Percentiles rank a stretch among this genome's conserved stretches.
Evolutionary conservation across 2,329 filamentous ascomycete species (phyloP).

Genomic region (Monilinia fructicola): DNA sequence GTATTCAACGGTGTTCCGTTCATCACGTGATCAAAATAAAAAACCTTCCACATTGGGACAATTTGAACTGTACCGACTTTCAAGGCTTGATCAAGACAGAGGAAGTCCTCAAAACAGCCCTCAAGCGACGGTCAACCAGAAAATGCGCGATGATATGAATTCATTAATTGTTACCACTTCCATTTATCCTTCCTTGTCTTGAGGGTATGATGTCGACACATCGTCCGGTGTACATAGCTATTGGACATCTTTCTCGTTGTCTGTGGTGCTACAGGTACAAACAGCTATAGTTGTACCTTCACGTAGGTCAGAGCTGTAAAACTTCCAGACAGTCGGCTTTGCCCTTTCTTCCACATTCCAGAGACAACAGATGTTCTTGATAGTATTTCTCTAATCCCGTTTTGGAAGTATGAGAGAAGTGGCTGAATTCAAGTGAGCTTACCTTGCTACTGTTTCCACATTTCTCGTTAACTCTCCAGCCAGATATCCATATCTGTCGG

Average conservation of each 20-base stretch:
- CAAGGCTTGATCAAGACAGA: not conserved
- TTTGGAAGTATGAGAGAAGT: not conserved
- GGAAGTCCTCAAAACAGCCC: not conserved
- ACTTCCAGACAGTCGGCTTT: not conserved
- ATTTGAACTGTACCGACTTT: not conserved
- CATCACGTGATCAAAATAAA: not conserved
- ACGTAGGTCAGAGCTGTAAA: not conserved
- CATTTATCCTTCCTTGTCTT: not conserved
- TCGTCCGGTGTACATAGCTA: not conserved
- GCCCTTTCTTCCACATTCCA: not conserved
- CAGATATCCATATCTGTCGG: not conserved
- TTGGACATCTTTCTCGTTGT: not conserved
- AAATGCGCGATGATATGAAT: too few relatives aligned
- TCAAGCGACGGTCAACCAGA: not conserved
- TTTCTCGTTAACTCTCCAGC: not conserved
- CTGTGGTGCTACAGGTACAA: not conserved
- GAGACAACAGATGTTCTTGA: not conserved
- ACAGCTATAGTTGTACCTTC: not conserved
- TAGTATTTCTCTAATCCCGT: not conserved
- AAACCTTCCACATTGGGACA: not conserved
- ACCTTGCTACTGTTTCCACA: not conserved
- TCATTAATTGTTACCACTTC: not conserved
- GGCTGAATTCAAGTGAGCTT: conserved; percentile 2
- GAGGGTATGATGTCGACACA: not conserved
- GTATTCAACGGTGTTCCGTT: not conserved